Evolutionary conservation across 2,329 filamentous ascomycete species (phyloP), one percentile per base, ranked within the genome.

Genomic region (Fonsecaea nubica): DNA sequence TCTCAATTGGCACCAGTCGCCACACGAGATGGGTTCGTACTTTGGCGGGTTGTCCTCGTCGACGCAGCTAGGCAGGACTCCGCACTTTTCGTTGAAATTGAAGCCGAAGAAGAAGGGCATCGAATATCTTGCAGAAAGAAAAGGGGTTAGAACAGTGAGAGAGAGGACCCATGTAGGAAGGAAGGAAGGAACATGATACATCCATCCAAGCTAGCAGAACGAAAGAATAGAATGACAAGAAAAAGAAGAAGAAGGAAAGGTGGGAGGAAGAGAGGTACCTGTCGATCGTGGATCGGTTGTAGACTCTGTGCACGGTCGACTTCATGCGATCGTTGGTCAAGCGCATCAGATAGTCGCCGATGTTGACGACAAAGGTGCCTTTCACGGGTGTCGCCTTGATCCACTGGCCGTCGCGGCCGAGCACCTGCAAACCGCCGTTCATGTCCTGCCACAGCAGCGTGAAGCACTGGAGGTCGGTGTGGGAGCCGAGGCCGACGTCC

Each of bases 61-160:
- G 21, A 76, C 78, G 61, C 70, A 72, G 25, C 56, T 70, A 0
- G 82, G 79, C 55, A 87, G 77, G 65, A 85, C 82, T 7, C 79
- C 77, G 63, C 82, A 82, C 18, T 81, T 79, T 35, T 81, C 82
- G 61, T 86, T 83, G 57, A 83, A 83, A 69, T 86, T 85, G 64
- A 86, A 81, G 0, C 81, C 82, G 70, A 86, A 83, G 74, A 87
- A 87, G 72, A 87, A 86, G 0, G 84, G 84, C 82, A 87, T 85
- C 0, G 81, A 85, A 50, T 84, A 82, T 13, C 84, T 76, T 60
- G n/a, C 40, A n/a, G 21, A 6, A 15, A 15, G 35, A 36, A 58
- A 35, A 82, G 81, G 69, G 80, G 0, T 25, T 2, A 25, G 25
- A 25, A 25, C 25, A 25, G 25, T 25, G 25, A 25, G 25, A 25